Percentiles rank a stretch among this genome's conserved stretches.
phyloP scores from a whole-genome alignment of 805 yeast species.

The Zygosaccharomyces bisporus region DNA sequence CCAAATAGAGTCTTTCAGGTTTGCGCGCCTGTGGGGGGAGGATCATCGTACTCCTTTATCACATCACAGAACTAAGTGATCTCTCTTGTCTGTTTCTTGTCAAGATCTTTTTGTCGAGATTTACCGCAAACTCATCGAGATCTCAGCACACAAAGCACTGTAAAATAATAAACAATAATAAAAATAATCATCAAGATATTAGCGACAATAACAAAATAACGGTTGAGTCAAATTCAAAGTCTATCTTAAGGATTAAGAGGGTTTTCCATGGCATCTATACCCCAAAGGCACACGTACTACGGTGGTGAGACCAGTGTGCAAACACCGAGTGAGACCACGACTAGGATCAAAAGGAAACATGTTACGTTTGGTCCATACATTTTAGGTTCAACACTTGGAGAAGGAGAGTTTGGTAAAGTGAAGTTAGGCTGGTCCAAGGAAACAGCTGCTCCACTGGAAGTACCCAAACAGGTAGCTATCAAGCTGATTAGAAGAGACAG shows the following conservation, averaged over 20 bases:
- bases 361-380: constrained; percentile 86
- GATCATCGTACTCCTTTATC: neutral
- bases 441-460: constrained; percentile 29
- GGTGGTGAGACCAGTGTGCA: constrained; percentile 23
- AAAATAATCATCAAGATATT: neutral
- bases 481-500: constrained; percentile 86
- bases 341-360: constrained; percentile 46
- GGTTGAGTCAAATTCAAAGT: neutral
- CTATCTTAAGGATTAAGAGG: neutral
- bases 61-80: neutral
- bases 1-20: neutral
- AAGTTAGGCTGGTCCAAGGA: constrained; percentile 94
- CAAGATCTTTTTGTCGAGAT: constrained; percentile 3
- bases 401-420: constrained; percentile 98
- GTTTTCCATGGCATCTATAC: constrained; percentile 21
- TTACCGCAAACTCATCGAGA: constrained; percentile 4
- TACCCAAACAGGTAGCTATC: constrained; percentile 83
- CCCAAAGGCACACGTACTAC: constrained; percentile 34
- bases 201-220: neutral
- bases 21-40: neutral
- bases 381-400: constrained; percentile 91
- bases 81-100: neutral
- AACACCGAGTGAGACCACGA: constrained; percentile 7
- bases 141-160: constrained; percentile 3
- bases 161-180: neutral